Evolutionary conservation across 2,329 filamentous ascomycete genomes (phyloP).

Genomic region (Tolypocladium endophyticum): DNA sequence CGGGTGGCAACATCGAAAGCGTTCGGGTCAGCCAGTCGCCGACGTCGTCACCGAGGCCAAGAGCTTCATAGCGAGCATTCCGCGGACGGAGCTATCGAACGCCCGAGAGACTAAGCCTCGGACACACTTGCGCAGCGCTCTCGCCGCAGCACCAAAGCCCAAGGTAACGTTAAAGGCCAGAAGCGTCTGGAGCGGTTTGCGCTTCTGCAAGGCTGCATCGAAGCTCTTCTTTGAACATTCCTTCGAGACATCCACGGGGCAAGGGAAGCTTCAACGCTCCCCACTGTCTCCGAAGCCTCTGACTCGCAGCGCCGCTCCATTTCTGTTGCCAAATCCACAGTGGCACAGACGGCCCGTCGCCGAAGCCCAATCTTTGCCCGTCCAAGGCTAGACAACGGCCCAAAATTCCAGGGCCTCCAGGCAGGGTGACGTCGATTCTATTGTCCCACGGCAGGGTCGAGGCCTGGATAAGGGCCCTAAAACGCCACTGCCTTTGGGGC

Average conservation of each 20-base stretch:
- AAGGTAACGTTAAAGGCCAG: background rate
- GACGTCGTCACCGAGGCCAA: background rate
- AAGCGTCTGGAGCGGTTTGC: background rate
- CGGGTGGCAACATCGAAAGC: background rate
- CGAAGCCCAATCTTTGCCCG: background rate
- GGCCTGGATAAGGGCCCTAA: background rate
- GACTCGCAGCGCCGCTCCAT: background rate
- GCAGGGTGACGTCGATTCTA: constrained; percentile 5
- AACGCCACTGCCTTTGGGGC: background rate
- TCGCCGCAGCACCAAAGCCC: background rate
- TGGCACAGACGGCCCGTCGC: background rate
- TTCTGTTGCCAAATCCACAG: background rate
- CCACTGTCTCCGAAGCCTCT: background rate
- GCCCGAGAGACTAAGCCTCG: background rate
- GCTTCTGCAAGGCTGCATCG: background rate
- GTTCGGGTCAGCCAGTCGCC: background rate
- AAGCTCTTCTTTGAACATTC: background rate
- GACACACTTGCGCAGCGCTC: background rate
- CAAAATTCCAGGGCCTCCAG: background rate
- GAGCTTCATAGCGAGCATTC: background rate
- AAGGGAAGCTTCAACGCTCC: background rate
- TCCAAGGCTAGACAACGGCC: background rate
- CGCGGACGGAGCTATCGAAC: background rate
- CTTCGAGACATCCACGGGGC: background rate
- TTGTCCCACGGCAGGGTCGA: background rate